Conservation (phyloP, 2,329 filamentous ascomycete species). For the Harringtonia aguacate region DNA sequence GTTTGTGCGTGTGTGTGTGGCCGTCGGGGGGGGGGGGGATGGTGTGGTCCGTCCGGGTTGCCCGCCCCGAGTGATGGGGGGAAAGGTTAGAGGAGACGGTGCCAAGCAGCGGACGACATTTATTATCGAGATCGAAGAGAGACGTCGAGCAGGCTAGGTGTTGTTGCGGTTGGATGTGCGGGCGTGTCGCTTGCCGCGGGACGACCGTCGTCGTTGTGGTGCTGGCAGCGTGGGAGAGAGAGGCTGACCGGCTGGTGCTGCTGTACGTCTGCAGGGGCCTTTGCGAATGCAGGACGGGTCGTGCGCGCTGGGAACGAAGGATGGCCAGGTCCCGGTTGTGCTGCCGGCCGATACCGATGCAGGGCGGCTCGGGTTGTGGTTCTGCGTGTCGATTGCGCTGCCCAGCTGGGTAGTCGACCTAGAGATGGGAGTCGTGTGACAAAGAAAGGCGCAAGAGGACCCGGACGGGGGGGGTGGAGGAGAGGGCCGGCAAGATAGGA, state of each 20-base stretch:
- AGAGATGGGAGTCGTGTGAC: neutral
- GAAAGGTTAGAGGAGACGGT: neutral
- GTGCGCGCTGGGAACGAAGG: neutral
- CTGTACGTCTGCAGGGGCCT: too few species aligned
- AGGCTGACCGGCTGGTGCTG: too few species aligned
- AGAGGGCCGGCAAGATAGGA: too few species aligned
- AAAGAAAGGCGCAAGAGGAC: neutral
- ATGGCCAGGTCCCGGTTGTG: neutral
- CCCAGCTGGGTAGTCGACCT: neutral
- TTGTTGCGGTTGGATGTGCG: too few species aligned
- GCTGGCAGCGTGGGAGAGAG: too few species aligned
- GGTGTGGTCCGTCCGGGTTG: too few species aligned
- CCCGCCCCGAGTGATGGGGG: too few species aligned
- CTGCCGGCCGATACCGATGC: neutral
- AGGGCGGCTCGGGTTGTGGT: neutral
- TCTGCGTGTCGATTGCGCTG: neutral
- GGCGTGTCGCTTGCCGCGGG: too few species aligned
- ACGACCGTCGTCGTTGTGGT: too few species aligned
- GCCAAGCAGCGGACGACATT: neutral
- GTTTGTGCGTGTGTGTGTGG: neutral
- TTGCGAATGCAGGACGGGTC: too few species aligned
- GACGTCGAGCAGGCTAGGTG: too few species aligned
- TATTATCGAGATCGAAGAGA: too few species aligned
- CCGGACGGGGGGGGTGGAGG: neutral
- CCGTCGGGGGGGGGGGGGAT: neutral